These are phyloP conservation scores for Lolium multiflorum DNA, from an alignment of 176 grass and related monocot genomes.

Conservation along the genomic window DNA sequence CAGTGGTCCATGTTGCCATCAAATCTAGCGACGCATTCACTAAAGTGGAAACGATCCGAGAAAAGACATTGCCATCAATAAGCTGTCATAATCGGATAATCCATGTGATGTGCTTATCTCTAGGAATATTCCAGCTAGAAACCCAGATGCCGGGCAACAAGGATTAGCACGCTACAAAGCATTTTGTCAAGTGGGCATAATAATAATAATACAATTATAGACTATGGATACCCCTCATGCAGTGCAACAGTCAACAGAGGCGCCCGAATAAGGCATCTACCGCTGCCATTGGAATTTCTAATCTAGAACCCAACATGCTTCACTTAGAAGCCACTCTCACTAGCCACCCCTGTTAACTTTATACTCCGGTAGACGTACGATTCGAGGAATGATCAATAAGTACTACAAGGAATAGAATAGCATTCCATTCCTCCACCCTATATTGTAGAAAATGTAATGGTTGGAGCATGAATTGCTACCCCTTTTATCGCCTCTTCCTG, in stretches of 20 bases:
- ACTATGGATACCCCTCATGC: conserved; percentile 46
- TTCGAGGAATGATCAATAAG: conserved; percentile 45
- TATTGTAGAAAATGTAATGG: conserved; percentile 17
- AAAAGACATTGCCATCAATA: conserved; percentile 44
- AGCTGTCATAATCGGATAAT: conserved; percentile 49
- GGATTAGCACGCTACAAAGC: conserved; percentile 42
- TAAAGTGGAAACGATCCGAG: conserved; percentile 22
- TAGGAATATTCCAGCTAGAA: conserved; percentile 75
- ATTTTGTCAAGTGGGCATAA: conserved; percentile 48
- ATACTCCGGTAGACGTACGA: conserved; percentile 32
- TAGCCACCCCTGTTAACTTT: conserved; percentile 43
- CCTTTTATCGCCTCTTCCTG: conserved; percentile 1
- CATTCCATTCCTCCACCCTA: conserved; percentile 41
- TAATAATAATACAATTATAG: conserved; percentile 45
- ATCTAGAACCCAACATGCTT: conserved; percentile 48
- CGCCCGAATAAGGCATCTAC: conserved; percentile 40
- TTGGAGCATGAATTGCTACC: conserved; percentile 22
- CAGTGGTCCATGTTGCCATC: conserved; percentile 46
- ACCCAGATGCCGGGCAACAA: conserved; percentile 54
- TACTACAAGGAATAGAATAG: conserved; percentile 48
- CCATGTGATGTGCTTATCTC: conserved; percentile 55
- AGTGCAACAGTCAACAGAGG: conserved; percentile 52
- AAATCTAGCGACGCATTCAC: conserved; percentile 29
- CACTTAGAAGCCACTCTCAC: conserved; percentile 51
- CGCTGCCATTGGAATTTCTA: conserved; percentile 45